These are phyloP conservation scores for Russula vinacea DNA, from an alignment of 768 basidiomycete species.

Conservation along the genomic window DNA sequence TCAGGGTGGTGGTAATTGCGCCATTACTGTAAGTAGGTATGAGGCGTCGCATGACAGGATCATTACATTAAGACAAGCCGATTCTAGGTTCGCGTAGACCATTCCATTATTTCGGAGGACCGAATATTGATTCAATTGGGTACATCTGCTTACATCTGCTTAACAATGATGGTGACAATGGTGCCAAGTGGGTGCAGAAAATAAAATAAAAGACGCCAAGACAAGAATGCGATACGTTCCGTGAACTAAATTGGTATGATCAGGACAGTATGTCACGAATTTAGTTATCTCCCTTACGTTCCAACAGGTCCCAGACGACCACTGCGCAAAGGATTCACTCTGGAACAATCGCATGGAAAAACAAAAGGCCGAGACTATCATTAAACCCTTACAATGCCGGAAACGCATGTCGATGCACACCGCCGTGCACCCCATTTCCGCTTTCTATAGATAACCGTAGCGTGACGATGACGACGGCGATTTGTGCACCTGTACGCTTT, in stretches of 20 bases:
- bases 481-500: neutral
- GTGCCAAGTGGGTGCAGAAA: neutral
- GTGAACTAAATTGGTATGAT: neutral
- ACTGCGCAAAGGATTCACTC: neutral
- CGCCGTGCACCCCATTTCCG: neutral
- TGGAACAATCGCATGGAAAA: neutral
- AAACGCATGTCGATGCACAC: neutral
- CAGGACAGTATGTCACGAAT: neutral
- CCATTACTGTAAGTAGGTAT: conserved; percentile 10
- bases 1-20: neutral
- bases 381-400: too few species aligned
- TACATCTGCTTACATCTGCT: neutral
- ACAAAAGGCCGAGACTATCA: neutral
- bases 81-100: neutral
- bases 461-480: neutral
- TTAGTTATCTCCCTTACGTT: neutral
- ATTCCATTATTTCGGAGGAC: neutral
- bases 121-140: neutral
- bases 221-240: neutral
- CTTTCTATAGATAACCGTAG: conserved; percentile 6
- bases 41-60: neutral
- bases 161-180: neutral
- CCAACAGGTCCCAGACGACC: neutral
- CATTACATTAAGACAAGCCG: neutral
- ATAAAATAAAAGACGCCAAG: neutral